Evolutionary conservation across 108 stramenopile genomes (phyloP), one percentile per base, ranked within the genome.

Genomic region (Cyclotella choctawhatcheeana): DNA sequence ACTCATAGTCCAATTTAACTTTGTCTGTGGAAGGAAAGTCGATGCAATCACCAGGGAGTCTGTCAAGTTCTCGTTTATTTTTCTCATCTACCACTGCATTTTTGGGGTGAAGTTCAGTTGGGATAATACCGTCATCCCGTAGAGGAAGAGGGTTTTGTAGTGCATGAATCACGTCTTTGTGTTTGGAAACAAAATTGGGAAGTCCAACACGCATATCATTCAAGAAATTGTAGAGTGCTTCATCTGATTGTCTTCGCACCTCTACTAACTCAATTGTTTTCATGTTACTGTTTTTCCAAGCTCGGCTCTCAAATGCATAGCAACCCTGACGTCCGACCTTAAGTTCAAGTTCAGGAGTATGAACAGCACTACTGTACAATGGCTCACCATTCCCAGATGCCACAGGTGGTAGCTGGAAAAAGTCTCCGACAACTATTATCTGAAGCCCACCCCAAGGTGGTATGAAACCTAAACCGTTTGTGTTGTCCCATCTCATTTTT

Each of bases 341-440:
- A 7, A 59, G 18, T 22, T 82, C 52, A 48, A 44, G 26, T 2
- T 69, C 82, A 22, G 18, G 18, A 48, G 67, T 52, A n/a, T 2
- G 21, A 35, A 80, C 33, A 16, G 76, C 44, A 29, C 67, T 76
- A 61, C 45, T 76, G 20, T 32, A 34, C 43, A 71, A 44, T 13
- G 59, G 51, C 1, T 53, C 58, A 78, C 61, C 71, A 22, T 67
- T 12, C 2, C 37, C 53, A 13, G 37, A 65, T 2, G 75, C 50
- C 5, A 92, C 70, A 7, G 93, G 93, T 16, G 91, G 89, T 0
- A 94, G 88, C 69, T 92, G 91, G 66, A 84, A 89, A 50, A 94
- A 94, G 34, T 94, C 93, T 18, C 93, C 93, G 25, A 84, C 76
- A 32, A 89, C 54, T 22, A 94, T 67, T 31, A 94, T 40, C 75